Conservation (phyloP, 345 rosid genomes). For the Sonneratia alba region DNA sequence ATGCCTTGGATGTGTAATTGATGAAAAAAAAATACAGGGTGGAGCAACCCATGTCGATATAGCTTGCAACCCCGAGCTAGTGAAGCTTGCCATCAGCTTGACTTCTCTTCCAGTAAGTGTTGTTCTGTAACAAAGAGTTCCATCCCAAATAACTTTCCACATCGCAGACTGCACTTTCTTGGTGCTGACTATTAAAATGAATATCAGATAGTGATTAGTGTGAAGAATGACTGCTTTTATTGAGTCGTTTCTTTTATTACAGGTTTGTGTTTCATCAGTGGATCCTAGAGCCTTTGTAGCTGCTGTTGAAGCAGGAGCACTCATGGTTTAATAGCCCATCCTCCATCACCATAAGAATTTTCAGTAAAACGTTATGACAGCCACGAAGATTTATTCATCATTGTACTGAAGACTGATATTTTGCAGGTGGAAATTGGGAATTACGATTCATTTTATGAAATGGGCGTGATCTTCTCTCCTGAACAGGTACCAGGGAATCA, state of each 20-base stretch:
- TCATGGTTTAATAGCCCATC: constrained; percentile 30
- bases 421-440: constrained; percentile 63
- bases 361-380: background rate
- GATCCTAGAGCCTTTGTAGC: constrained; percentile 39
- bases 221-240: background rate
- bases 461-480: constrained; percentile 33
- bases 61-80: constrained; percentile 56
- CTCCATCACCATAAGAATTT: background rate
- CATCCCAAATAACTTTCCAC: too few species aligned
- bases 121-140: too few species aligned
- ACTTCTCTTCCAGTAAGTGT: constrained; percentile 52
- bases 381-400: background rate
- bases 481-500: constrained; percentile 35
- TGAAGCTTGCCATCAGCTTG: constrained; percentile 40
- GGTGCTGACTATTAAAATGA: background rate
- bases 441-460: constrained; percentile 51
- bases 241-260: background rate
- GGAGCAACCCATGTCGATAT: constrained; percentile 69
- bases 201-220: background rate
- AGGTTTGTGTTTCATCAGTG: constrained; percentile 66
- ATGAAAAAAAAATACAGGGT: constrained; percentile 21
- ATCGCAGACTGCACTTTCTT: background rate
- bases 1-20: background rate
- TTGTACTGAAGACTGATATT: background rate
- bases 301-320: constrained; percentile 55